phyloP scores from a whole-genome alignment of 495 filamentous ascomycete genomes.

The Podospora fimiseda region DNA sequence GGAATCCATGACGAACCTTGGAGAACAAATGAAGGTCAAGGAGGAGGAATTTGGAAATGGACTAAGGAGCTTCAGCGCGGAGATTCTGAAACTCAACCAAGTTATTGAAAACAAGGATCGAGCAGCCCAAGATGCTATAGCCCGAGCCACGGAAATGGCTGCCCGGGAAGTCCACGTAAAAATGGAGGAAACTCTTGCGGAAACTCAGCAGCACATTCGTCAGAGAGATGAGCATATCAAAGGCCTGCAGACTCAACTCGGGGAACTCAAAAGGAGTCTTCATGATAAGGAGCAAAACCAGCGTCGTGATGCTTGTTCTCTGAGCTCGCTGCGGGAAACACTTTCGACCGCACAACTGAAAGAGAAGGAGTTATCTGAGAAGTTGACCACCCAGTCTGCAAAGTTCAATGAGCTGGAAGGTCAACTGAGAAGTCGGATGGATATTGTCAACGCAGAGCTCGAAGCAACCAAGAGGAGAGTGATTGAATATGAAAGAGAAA shows the following conservation, averaged over 20 bases:
- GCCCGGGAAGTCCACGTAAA: conserved; percentile 2
- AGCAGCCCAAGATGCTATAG: background rate
- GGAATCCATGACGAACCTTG: conserved; percentile 10
- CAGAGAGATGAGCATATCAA: conserved; percentile 9
- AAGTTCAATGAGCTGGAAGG: background rate
- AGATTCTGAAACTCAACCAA: conserved; percentile 17
- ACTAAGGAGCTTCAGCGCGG: conserved; percentile 3
- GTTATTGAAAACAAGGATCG: conserved; percentile 16
- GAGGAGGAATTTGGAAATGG: conserved; percentile 9
- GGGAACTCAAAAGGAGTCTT: conserved; percentile 4
- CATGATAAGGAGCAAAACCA: conserved; percentile 9
- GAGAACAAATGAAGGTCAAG: conserved; percentile 11
- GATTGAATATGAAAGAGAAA: conserved; percentile 4
- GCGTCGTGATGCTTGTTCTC: conserved; percentile 6
- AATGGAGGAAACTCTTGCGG: conserved; percentile 8
- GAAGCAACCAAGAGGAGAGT: background rate
- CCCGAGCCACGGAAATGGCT: conserved; percentile 1
- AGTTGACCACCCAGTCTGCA: background rate
- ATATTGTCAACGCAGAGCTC: conserved; percentile 9
- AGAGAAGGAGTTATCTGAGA: background rate
- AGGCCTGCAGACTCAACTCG: background rate
- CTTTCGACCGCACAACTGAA: conserved; percentile 8
- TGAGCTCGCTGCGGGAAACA: conserved; percentile 6
- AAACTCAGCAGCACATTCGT: conserved; percentile 3
- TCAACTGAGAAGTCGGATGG: background rate